These are phyloP conservation scores for Leucosporidium scottii DNA, from an alignment of 768 basidiomycete genomes.

Conservation along the genomic window DNA sequence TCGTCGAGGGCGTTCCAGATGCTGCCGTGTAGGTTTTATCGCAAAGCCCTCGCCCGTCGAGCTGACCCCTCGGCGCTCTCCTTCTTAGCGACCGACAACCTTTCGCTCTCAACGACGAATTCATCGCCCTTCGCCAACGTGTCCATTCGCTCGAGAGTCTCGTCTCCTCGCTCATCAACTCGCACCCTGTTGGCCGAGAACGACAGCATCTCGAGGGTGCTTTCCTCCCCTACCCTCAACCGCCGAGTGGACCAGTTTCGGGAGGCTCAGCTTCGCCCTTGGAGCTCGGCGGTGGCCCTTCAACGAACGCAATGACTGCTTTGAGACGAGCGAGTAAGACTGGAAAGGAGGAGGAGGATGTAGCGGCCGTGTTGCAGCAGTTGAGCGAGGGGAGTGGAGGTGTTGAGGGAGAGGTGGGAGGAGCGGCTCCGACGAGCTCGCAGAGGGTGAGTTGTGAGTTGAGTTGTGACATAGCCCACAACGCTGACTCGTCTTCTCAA, in stretches of 20 bases:
- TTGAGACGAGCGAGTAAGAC: neutral
- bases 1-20: no score
- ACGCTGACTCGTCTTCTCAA: neutral
- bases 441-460: neutral
- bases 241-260: neutral
- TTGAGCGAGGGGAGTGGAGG: conserved; percentile 1
- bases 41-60: no score
- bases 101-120: conserved; percentile 2
- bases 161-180: neutral
- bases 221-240: neutral
- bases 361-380: conserved; percentile 1
- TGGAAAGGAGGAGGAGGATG: neutral
- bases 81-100: neutral
- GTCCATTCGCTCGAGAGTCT: neutral
- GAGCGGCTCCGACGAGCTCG: neutral
- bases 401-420: no score
- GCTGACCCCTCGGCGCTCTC: neutral
- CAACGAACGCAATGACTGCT: neutral
- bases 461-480: neutral
- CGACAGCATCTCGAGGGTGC: neutral
- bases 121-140: neutral
- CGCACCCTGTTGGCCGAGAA: neutral
- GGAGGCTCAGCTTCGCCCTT: no score
- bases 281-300: neutral
- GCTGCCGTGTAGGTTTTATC: no score